These are phyloP conservation scores for Vanilla planifolia DNA, from an alignment of 106 monocot genomes.

Conservation along the genomic window DNA sequence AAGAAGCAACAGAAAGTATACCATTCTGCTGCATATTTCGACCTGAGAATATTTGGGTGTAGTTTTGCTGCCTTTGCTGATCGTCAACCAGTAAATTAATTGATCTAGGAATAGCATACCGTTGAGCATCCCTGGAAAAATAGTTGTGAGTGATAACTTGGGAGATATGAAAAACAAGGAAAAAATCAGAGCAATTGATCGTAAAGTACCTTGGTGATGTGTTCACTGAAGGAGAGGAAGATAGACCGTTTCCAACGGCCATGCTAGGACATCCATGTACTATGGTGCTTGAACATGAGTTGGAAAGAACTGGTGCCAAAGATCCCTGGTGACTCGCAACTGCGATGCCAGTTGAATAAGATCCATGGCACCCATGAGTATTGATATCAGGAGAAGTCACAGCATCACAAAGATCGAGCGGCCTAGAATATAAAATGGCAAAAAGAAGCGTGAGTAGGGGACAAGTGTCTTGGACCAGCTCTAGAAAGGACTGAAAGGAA, in stretches of 20 bases:
- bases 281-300: conserved; percentile 39
- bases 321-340: conserved; percentile 43
- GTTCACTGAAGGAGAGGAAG: conserved; percentile 41
- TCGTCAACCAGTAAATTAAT: conserved; percentile 59
- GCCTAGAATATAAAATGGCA: conserved; percentile 32
- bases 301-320: conserved; percentile 35
- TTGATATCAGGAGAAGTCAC: conserved; percentile 36
- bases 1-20: conserved; percentile 31
- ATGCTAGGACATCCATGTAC: conserved; percentile 60
- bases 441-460: neutral
- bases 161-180: neutral
- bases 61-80: conserved; percentile 63
- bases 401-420: conserved; percentile 82
- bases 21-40: conserved; percentile 58
- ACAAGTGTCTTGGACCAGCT: neutral
- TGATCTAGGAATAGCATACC: conserved; percentile 52
- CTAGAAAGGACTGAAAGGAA: neutral
- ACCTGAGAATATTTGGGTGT: conserved; percentile 52
- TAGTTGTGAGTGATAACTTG: neutral
- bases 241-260: conserved; percentile 38
- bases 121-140: conserved; percentile 56
- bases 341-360: conserved; percentile 39
- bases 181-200: neutral
- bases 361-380: conserved; percentile 44
- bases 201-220: conserved; percentile 50